Percentiles rank a stretch among this genome's conserved stretches.
phyloP scores from a whole-genome alignment of 352 stramenopile genomes.

The Pythium aquatile region DNA sequence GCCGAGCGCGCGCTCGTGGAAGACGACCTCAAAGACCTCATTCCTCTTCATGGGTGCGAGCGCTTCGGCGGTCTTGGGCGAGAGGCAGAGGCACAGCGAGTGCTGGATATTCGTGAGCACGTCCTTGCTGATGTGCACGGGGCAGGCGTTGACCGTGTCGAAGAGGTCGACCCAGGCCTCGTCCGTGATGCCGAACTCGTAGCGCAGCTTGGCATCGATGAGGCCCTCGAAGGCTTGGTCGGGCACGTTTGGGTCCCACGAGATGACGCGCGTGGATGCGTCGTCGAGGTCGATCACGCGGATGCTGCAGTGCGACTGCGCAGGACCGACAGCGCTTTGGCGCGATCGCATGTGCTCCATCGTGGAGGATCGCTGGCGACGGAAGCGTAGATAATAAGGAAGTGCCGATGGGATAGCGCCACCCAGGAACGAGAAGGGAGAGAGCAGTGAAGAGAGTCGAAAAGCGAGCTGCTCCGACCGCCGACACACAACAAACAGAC shows the following conservation, averaged over 20 bases:
- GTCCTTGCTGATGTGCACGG: slow-evolving; percentile 82
- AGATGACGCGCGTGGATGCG: slow-evolving; percentile 67
- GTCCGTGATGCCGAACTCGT: slow-evolving; percentile 77
- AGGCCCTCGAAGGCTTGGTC: slow-evolving; percentile 82
- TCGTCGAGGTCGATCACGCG: slow-evolving; percentile 86
- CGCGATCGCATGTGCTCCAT: slow-evolving; percentile 23
- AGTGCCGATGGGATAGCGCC: slow-evolving; percentile 1
- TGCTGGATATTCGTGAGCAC: slow-evolving; percentile 44
- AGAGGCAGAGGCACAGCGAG: slow-evolving; percentile 78
- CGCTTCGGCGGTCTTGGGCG: slow-evolving; percentile 73
- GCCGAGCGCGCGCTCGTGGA: slow-evolving; percentile 63
- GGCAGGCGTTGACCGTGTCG: slow-evolving; percentile 74
- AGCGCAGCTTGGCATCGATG: slow-evolving; percentile 72
- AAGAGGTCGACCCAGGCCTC: slow-evolving; percentile 87
- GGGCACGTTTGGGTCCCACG: slow-evolving; percentile 76
- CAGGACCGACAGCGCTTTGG: background rate
- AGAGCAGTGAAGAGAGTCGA: slow-evolving; percentile 2
- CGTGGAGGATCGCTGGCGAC: slow-evolving; percentile 2
- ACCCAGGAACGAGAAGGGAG: slow-evolving; percentile 1
- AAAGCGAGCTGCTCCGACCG: background rate
- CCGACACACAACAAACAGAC: slow-evolving; percentile 4
- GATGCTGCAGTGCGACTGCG: slow-evolving; percentile 40
- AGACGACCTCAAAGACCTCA: slow-evolving; percentile 80
- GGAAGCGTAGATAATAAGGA: slow-evolving; percentile 5
- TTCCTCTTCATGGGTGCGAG: slow-evolving; percentile 76